Conservation (phyloP, 495 filamentous ascomycete species). For the Chaetomium tenue region DNA sequence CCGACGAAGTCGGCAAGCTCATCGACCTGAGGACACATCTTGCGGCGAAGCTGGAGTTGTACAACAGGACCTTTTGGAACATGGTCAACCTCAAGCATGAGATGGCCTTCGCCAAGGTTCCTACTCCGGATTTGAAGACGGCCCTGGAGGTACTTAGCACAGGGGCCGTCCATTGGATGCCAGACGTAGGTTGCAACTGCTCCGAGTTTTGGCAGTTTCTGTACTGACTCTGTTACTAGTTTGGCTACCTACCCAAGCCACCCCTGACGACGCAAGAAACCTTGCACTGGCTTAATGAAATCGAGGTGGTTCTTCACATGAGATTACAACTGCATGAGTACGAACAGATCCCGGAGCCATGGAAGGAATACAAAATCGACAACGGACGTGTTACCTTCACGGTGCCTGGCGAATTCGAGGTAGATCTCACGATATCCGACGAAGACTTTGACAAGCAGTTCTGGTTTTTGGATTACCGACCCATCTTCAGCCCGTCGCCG, state of each 20-base stretch:
- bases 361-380: constrained; percentile 69
- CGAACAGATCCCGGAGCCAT: constrained; percentile 67
- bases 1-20: constrained; percentile 69
- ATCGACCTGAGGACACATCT: constrained; percentile 81
- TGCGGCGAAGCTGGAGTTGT: constrained; percentile 56
- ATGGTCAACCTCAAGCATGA: constrained; percentile 68
- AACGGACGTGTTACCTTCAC: constrained; percentile 83
- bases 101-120: constrained; percentile 63
- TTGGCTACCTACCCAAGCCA: constrained; percentile 76
- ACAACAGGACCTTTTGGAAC: constrained; percentile 54
- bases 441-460: constrained; percentile 78
- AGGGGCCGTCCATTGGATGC: constrained; percentile 70
- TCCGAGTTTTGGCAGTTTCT: constrained; percentile 6
- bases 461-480: constrained; percentile 89
- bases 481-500: constrained; percentile 69
- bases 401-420: constrained; percentile 82
- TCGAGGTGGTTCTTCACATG: constrained; percentile 78
- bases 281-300: constrained; percentile 66
- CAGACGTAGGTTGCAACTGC: constrained; percentile 57
- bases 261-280: constrained; percentile 63
- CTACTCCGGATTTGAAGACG: constrained; percentile 86
- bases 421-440: constrained; percentile 82
- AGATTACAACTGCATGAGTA: constrained; percentile 78
- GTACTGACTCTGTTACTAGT: constrained; percentile 42
- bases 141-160: constrained; percentile 79